Percentiles rank a stretch among this genome's conserved stretches.
phyloP scores from a whole-genome alignment of 352 stramenopile species.

The Globisporangium paroecandrum region DNA sequence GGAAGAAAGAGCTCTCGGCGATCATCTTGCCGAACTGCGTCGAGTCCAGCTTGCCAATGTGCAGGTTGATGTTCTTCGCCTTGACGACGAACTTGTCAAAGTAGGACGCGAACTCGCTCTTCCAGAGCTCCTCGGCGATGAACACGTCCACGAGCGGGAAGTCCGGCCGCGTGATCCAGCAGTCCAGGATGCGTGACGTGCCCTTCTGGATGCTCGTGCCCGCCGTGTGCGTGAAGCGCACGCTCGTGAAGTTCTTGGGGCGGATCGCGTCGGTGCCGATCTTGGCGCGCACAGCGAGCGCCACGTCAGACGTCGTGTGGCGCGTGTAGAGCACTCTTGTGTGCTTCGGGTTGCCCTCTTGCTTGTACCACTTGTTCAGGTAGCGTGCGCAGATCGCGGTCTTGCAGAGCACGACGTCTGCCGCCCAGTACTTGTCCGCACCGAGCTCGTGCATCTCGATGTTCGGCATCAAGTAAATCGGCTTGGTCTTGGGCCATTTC shows the following conservation, averaged over 20 bases:
- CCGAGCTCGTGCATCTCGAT: slow-evolving; percentile 56
- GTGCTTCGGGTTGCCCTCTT: slow-evolving; percentile 31
- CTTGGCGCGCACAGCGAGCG: slow-evolving; percentile 22
- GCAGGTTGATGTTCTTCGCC: slow-evolving; percentile 28
- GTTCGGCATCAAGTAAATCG: slow-evolving; percentile 49
- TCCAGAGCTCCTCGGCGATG: slow-evolving; percentile 33
- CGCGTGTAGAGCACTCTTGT: slow-evolving; percentile 42
- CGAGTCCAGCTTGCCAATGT: slow-evolving; percentile 31
- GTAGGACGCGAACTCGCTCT: slow-evolving; percentile 22
- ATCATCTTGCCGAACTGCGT: slow-evolving; percentile 38
- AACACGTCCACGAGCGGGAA: slow-evolving; percentile 35
- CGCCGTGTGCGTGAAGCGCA: slow-evolving; percentile 42
- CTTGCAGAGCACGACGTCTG: slow-evolving; percentile 53
- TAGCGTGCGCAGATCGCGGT: slow-evolving; percentile 45
- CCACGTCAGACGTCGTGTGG: slow-evolving; percentile 54
- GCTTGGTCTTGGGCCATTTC: slow-evolving; percentile 35
- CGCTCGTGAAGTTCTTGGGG: slow-evolving; percentile 37
- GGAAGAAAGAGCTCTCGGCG: slow-evolving; percentile 35
- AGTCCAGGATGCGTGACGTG: slow-evolving; percentile 37
- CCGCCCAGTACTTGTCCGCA: slow-evolving; percentile 36
- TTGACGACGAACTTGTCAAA: slow-evolving; percentile 26
- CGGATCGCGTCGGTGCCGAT: slow-evolving; percentile 15
- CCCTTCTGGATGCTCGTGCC: slow-evolving; percentile 48
- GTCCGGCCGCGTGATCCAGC: slow-evolving; percentile 31
- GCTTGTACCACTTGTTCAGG: slow-evolving; percentile 43